Base-by-base conservation (phyloP, 2,329 filamentous ascomycete species). In the Alternaria longipes region DNA sequence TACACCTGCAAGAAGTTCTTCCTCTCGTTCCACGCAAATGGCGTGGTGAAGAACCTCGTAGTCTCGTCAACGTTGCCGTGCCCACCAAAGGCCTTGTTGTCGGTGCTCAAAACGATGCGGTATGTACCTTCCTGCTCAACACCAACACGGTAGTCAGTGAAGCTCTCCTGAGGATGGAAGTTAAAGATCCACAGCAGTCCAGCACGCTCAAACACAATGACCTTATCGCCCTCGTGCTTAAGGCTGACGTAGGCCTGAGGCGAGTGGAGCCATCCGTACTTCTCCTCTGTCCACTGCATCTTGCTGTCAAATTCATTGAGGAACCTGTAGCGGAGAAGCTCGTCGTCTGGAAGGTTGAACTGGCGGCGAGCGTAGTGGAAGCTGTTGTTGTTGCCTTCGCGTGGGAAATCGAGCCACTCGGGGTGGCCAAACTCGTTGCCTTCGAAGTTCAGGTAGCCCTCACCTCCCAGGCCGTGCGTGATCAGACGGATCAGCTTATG, bases 401-500 rank as follows among this genome's bases (percentile, higher is more conserved):
- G 91, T 4, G 95, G 95, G 80, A 99, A 99, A 79, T 99, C 95
- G 40, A 99, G 91, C 95, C 95, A 99, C 80, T 99, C 95, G 0
- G 95, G 95, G 77, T 99, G 95, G 0, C 95, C 95, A 74, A 99
- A 99, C 80, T 99, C 95, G 80, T 99, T 99, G 63, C 95, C 95
- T 81, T 97, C 94, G 72, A 99, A 99, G 83, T 98, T 99, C 54
- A 99, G 90, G 76, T 97, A 99, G 40, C 94, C 95, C 80, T 99
- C 95, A 56, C 95, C 95, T 60, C 95, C 95, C 16, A 99, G 87
- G 42, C 86, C 87, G 77, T 99, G 94, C 1, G 95, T 98, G 65
- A 99, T 83, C 16, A 99, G 87, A 14, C 95, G 91, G 73, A 99
- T 97, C 91, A 99, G 91, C 84, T 99, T 99, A 86, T 99, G 95